Base-by-base conservation (phyloP, 1,284 basidiomycete genomes). In the Coniophora puteana region DNA sequence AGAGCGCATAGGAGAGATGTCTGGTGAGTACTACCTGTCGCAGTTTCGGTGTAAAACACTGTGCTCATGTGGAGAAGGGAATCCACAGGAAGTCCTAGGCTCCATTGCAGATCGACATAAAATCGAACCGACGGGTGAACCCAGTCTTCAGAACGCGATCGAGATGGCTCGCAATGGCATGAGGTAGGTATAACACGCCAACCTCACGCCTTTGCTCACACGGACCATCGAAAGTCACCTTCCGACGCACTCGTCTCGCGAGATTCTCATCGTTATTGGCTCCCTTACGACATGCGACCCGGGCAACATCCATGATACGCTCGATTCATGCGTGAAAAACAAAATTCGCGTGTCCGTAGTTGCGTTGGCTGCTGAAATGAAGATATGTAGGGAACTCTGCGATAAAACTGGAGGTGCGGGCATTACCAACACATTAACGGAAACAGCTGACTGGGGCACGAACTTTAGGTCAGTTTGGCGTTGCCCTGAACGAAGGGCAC, bases 251-350 rank as follows among this genome's bases (percentile, higher is more conserved):
- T 96, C 94, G 8, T 96, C 94, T 1, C 83, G 94, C 33, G 95
- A 99, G 67, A 89, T 96, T 31, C 69, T 98, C 34, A 80, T 96
- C 44, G 78, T 99, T 23, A 97, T 94, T 54, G 94, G 94, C 24
- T 93, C 93, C 5, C 69, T 99, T 28, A 98, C 95, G 1, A 97
- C 93, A 0, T 93, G 92, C 58, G 95, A 99, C 60, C 95, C 95
- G 3, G 91, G 93, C 30, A 96, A 96, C 52, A 94, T 99, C 45
- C 92, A 96, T 55, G 86, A 94, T 46, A 94, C 93, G 0, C 73
- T 99, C 24, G 78, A 86, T 17, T 76, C 80, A 5, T 91, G 94
- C 47, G 72, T 91, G 38, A 77, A 78, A 47, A 84, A 82, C 55
- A 87, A 85, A 52, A 89, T 97, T 44, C 87, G 93, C 36, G 88